Conservation (phyloP, 495 filamentous ascomycete species). For the Glutinoglossum americanum region DNA sequence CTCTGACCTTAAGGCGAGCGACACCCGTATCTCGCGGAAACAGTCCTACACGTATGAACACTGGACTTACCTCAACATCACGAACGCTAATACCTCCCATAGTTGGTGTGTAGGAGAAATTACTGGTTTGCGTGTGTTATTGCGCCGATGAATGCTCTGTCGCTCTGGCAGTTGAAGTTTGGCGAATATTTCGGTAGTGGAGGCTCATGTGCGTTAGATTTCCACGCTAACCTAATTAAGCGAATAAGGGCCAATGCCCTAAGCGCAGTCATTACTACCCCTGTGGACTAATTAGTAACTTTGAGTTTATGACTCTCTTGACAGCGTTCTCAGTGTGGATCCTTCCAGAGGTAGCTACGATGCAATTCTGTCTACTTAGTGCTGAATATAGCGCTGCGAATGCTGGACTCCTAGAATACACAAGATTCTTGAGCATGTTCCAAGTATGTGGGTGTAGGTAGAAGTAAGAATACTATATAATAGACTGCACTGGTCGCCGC, state of each 20-base stretch:
- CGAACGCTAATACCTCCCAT: slow-evolving; percentile 78
- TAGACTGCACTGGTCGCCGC: background rate
- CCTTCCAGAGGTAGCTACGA: too few relatives aligned
- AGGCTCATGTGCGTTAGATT: background rate
- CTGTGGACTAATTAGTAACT: background rate
- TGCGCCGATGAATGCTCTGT: background rate
- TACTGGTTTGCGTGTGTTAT: background rate
- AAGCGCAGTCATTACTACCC: background rate
- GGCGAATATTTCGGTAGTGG: background rate
- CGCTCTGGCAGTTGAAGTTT: background rate
- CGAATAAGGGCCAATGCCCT: background rate
- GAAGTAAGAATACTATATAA: background rate
- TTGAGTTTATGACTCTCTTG: too few relatives aligned
- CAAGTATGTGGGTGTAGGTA: background rate
- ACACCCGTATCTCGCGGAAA: background rate
- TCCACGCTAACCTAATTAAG: background rate
- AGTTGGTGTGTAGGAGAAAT: slow-evolving; percentile 21
- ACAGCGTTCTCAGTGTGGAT: too few relatives aligned
- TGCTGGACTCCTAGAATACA: background rate
- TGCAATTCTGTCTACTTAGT: too few relatives aligned
- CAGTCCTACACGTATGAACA: background rate
- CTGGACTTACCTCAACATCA: slow-evolving; percentile 64
- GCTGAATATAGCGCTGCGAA: too few relatives aligned
- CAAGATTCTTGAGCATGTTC: too few relatives aligned
- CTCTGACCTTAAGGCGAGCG: background rate